phyloP scores from a whole-genome alignment of 345 rosid species.

The Linum usitatissimum region DNA sequence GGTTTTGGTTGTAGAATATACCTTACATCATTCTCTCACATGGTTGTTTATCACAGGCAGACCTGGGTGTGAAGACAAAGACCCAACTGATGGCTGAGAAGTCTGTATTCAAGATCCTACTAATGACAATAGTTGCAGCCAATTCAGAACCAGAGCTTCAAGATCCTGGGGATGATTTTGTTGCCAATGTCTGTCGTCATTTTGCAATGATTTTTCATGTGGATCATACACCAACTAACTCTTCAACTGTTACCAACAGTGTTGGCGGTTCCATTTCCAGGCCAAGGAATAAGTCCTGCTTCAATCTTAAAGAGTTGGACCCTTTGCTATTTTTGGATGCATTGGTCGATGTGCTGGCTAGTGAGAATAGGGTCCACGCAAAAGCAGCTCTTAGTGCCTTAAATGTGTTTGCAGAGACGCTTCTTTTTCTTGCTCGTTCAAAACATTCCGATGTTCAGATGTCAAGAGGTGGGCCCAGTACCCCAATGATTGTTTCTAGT shows the following conservation, averaged over 20 bases:
- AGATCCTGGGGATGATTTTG: slow-evolving; percentile 71
- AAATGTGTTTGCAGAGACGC: slow-evolving; percentile 77
- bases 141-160: slow-evolving; percentile 69
- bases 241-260: slow-evolving; percentile 37
- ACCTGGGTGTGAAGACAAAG: slow-evolving; percentile 96
- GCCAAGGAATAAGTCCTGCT: slow-evolving; percentile 44
- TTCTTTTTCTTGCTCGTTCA: slow-evolving; percentile 81
- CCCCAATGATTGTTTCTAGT: slow-evolving; percentile 96
- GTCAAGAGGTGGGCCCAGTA: slow-evolving; percentile 87
- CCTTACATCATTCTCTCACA: not conserved
- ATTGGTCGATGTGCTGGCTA: slow-evolving; percentile 85
- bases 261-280: slow-evolving; percentile 50
- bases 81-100: slow-evolving; percentile 98
- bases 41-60: slow-evolving; percentile 47
- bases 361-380: slow-evolving; percentile 83
- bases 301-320: slow-evolving; percentile 79
- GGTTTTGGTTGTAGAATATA: not conserved
- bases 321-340: slow-evolving; percentile 88
- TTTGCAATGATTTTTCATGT: slow-evolving; percentile 85
- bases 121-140: slow-evolving; percentile 78
- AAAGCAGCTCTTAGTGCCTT: slow-evolving; percentile 82
- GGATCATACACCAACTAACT: slow-evolving; percentile 44
- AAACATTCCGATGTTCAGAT: slow-evolving; percentile 76
- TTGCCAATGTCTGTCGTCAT: slow-evolving; percentile 75
- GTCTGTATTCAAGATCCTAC: slow-evolving; percentile 85